Conservation (phyloP, 2,329 filamentous ascomycete genomes). For the Davidsoniella virescens region DNA sequence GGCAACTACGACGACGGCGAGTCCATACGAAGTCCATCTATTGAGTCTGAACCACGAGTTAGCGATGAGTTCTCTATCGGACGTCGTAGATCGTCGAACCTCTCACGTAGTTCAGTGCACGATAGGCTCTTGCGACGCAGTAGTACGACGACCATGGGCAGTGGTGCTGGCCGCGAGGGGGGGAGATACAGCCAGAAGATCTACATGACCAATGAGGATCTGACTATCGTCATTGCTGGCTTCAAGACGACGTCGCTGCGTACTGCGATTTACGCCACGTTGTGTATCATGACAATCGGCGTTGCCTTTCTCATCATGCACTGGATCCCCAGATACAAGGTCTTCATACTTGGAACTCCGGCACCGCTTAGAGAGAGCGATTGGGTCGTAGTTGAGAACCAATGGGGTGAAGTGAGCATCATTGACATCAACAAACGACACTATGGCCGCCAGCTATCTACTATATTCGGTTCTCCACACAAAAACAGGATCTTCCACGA, state of each 20-base stretch:
- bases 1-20: not conserved
- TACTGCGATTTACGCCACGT: conserved; percentile 46
- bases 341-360: conserved; percentile 54
- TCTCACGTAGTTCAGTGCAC: conserved; percentile 39
- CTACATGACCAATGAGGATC: conserved; percentile 81
- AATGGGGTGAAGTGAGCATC: conserved; percentile 87
- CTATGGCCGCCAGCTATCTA: conserved; percentile 40
- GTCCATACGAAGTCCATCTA: conserved; percentile 13
- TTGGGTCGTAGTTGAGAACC: conserved; percentile 94
- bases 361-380: conserved; percentile 57
- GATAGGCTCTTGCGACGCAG: conserved; percentile 54
- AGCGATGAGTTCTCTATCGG: conserved; percentile 31
- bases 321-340: conserved; percentile 81
- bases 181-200: conserved; percentile 59
- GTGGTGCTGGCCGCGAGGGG: conserved; percentile 42
- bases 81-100: conserved; percentile 46
- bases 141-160: conserved; percentile 52
- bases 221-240: conserved; percentile 84
- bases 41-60: conserved; percentile 26
- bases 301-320: conserved; percentile 70
- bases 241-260: conserved; percentile 65
- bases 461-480: conserved; percentile 49
- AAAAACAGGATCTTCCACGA: conserved; percentile 42
- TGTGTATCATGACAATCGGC: conserved; percentile 60
- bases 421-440: conserved; percentile 43